phyloP scores from a whole-genome alignment of 192 early-diverging fungal genomes.

The Coemansia sp. region DNA sequence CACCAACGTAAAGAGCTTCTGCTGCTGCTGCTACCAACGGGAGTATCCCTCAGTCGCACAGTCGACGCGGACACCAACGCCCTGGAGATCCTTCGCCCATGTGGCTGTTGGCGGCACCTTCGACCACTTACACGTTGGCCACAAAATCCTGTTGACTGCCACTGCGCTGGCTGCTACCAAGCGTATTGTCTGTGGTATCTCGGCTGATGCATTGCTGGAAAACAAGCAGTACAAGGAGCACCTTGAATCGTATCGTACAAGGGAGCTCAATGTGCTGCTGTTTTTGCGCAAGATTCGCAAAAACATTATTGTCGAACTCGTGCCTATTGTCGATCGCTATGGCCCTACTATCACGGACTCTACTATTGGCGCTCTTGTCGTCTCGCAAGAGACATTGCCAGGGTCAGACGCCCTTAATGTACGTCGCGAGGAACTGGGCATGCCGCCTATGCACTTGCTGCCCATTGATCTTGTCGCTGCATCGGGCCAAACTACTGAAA shows the following conservation, averaged over 20 bases:
- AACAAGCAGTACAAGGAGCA: conserved; percentile 71
- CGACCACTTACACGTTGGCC: conserved; percentile 94
- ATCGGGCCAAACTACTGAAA: conserved; percentile 39
- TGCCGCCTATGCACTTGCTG: conserved; percentile 63
- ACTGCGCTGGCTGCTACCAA: conserved; percentile 69
- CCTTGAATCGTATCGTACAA: conserved; percentile 67
- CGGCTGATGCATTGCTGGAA: conserved; percentile 64
- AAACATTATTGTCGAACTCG: conserved; percentile 56
- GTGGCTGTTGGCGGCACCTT: conserved; percentile 89
- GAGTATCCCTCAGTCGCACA: background rate
- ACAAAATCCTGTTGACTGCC: conserved; percentile 90
- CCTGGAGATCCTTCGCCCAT: conserved; percentile 40
- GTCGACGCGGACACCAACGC: conserved; percentile 17
- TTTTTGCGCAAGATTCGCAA: conserved; percentile 64
- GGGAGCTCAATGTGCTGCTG: conserved; percentile 60
- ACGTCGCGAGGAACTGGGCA: conserved; percentile 60
- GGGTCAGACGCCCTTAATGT: conserved; percentile 81
- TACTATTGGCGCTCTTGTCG: conserved; percentile 77
- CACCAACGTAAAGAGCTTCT: background rate
- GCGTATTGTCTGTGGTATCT: conserved; percentile 73
- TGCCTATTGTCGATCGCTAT: conserved; percentile 77
- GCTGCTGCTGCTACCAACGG: background rate
- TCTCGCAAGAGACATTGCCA: conserved; percentile 76
- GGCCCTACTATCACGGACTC: conserved; percentile 82
- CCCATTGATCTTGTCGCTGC: conserved; percentile 71